Percentiles rank a stretch among this genome's conserved stretches.
Evolutionary conservation across 2,329 filamentous ascomycete species (phyloP).

Genomic region (Rhinocladiella similis): DNA sequence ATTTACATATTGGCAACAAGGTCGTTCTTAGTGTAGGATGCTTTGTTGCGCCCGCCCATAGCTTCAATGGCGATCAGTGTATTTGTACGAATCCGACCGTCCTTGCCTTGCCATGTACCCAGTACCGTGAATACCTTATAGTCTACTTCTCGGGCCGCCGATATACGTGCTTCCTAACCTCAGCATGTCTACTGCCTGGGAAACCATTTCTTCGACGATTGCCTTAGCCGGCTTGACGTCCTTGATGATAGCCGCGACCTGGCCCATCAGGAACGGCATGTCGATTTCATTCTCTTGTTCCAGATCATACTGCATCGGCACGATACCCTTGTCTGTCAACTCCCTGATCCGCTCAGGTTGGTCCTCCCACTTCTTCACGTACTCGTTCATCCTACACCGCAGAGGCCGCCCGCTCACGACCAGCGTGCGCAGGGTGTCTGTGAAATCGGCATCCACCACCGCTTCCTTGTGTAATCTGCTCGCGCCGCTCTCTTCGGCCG

Average conservation of each 20-base stretch:
- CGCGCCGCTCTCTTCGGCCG: constrained; percentile 76
- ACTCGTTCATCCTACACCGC: constrained; percentile 78
- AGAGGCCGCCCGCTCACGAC: constrained; percentile 81
- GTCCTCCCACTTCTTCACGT: constrained; percentile 77
- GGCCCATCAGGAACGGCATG: constrained; percentile 87
- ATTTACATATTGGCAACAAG: neutral
- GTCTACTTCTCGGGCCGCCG: constrained; percentile 21
- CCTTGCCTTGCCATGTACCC: neutral
- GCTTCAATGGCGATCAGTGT: neutral
- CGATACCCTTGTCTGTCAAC: constrained; percentile 73
- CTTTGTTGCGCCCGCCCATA: too few species aligned
- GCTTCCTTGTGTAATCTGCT: constrained; percentile 79
- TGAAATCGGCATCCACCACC: constrained; percentile 75
- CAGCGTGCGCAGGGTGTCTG: constrained; percentile 78
- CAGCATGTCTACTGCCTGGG: constrained; percentile 69
- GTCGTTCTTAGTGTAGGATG: neutral
- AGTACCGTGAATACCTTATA: constrained; percentile 5
- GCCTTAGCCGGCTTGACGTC: constrained; percentile 77
- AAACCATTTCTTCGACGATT: constrained; percentile 91
- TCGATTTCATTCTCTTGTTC: constrained; percentile 74
- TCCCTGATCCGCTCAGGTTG: constrained; percentile 72
- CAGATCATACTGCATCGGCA: constrained; percentile 80
- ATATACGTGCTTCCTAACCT: constrained; percentile 64
- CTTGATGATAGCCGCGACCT: constrained; percentile 77
- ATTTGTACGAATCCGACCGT: neutral